Percentiles rank a stretch among this genome's conserved stretches.
These are phyloP conservation scores for Neofusicoccum kwambonambiense DNA, from an alignment of 2,329 filamentous ascomycete species.

Conservation along the genomic window DNA sequence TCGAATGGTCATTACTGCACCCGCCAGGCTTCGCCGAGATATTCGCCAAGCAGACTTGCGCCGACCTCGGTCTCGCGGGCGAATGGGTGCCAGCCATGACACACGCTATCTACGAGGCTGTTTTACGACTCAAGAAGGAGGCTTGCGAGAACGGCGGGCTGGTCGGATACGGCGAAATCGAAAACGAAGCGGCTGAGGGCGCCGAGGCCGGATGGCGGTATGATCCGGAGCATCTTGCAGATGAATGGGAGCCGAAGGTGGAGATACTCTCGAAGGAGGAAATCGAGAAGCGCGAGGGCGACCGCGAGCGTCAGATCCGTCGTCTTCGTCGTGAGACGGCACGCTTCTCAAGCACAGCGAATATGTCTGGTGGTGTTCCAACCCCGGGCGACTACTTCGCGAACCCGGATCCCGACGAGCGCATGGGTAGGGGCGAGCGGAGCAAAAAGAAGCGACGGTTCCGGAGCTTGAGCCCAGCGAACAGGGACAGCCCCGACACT, in stretches of 20 bases:
- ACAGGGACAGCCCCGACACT: constrained; percentile 77
- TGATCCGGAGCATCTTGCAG: constrained; percentile 80
- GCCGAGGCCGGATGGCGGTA: constrained; percentile 95
- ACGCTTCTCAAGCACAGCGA: constrained; percentile 81
- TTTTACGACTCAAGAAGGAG: constrained; percentile 90
- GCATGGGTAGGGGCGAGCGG: constrained; percentile 86
- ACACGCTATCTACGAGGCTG: constrained; percentile 95
- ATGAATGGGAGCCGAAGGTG: constrained; percentile 53
- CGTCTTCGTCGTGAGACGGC: constrained; percentile 87
- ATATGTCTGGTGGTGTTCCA: constrained; percentile 75
- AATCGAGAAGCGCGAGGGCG: constrained; percentile 94
- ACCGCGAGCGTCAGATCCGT: constrained; percentile 86
- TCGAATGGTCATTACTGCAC: constrained; percentile 94
- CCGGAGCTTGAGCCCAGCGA: constrained; percentile 79
- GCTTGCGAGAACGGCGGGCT: constrained; percentile 89
- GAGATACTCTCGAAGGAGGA: constrained; percentile 81
- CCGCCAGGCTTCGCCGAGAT: constrained; percentile 87
- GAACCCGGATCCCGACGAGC: constrained; percentile 63
- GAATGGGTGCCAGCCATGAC: constrained; percentile 96
- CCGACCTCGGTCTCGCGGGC: constrained; percentile 81
- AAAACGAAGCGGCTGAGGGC: constrained; percentile 80
- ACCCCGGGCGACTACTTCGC: constrained; percentile 60
- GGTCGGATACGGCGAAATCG: constrained; percentile 72
- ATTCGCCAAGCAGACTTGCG: constrained; percentile 89
- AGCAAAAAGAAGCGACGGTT: constrained; percentile 95